Percentiles rank a stretch among this genome's conserved stretches.
These are phyloP conservation scores for Trichoderma afroharzianum DNA, from an alignment of 2,329 filamentous ascomycete genomes.

Conservation along the genomic window DNA sequence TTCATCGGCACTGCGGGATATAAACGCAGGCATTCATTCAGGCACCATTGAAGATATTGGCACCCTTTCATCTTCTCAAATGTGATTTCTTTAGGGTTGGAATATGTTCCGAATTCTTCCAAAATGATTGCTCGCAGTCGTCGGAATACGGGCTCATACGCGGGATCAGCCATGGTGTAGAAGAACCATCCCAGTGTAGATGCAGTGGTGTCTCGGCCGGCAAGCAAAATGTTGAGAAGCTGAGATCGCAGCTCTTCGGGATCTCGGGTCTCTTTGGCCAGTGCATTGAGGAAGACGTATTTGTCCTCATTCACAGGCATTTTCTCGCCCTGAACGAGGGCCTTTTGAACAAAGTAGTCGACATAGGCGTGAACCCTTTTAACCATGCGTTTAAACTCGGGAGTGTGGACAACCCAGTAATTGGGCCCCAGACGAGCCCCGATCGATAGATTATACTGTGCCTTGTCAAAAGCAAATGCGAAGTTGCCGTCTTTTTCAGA, in stretches of 20 bases:
- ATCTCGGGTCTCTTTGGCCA: constrained; percentile 32
- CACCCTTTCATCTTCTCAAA: constrained; percentile 25
- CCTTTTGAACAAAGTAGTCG: constrained; percentile 62
- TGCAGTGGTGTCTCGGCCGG: constrained; percentile 54
- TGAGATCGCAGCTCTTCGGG: constrained; percentile 28
- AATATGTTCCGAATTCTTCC: constrained; percentile 47
- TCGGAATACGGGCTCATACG: constrained; percentile 36
- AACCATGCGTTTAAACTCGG: constrained; percentile 61
- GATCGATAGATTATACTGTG: constrained; percentile 43
- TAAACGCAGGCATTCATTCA: constrained; percentile 25
- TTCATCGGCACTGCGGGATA: constrained; percentile 27
- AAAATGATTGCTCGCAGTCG: constrained; percentile 42
- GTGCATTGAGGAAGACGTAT: constrained; percentile 33
- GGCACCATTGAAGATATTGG: constrained; percentile 26
- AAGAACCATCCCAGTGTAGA: constrained; percentile 48
- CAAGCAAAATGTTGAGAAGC: constrained; percentile 41
- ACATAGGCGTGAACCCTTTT: constrained; percentile 65
- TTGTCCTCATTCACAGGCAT: constrained; percentile 16
- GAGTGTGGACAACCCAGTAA: constrained; percentile 46
- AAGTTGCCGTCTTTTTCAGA: constrained; percentile 31
- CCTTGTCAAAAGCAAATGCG: constrained; percentile 32
- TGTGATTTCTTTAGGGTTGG: constrained; percentile 25
- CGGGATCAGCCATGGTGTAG: constrained; percentile 36
- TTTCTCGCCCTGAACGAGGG: constrained; percentile 35
- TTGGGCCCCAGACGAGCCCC: constrained; percentile 48